Base-by-base conservation (phyloP, 1,284 basidiomycete genomes). In the Flammula alnicola region DNA sequence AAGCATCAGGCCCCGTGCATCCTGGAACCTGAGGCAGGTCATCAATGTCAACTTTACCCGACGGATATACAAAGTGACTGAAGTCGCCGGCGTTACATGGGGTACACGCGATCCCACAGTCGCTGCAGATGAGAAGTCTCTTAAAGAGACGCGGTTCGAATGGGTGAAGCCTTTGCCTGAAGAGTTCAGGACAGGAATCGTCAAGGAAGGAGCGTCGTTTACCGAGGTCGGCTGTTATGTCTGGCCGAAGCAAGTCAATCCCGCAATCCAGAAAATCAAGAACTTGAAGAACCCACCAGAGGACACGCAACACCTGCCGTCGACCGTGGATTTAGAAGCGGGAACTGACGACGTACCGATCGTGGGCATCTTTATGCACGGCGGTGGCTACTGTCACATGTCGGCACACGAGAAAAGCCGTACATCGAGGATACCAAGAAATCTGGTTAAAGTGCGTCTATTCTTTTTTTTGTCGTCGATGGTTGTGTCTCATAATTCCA, bases 311-410 rank as follows among this genome's bases (percentile, higher is more conserved):
- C 39, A 49, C 20, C 32, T 45, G 40, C 37, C 26, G 12, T 47
- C 47, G 19, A 43, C 20, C n/a, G 19, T 54, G 16, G 55, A 59
- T 48, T n/a, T 61, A 16, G 56, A 60, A 33, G 16, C 19, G 22
- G 52, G 53, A 19, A 43, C 40, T 22, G 54, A 53, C 5, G 57
- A 60, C 14, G 57, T 63, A 3, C 69, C 72, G 4, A 40, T 76
- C 25, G 68, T 79, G 25, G 77, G 77, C 2, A 67, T 80, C 8
- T 79, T 75, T 61, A 67, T 79, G 59, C 78, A 80, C 42, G 78
- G 78, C 14, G 78, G 78, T 20, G 78, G 77, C 5, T 80, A 79
- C 49, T 78, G 75, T 48, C 78, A 80, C 47, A 79, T 79, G 76
- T 79, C 77, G 17, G 78, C 77, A 1, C 77, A 78, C 44, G 78